Conservation (phyloP, 306 rosid genomes). For the Corylus heterophylla region DNA sequence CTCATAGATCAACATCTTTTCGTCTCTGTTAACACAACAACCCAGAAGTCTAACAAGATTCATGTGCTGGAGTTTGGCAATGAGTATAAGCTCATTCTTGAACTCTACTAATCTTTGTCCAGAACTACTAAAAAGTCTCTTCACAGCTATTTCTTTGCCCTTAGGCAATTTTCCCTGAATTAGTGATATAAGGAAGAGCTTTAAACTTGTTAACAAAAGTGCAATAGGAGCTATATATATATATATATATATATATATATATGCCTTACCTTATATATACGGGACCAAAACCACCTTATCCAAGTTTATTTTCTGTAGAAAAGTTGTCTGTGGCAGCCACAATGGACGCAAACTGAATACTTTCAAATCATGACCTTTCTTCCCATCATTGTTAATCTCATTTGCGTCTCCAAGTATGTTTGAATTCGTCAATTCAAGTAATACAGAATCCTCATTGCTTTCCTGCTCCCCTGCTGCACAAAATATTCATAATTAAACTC, state of each 20-base stretch:
- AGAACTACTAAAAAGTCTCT: neutral
- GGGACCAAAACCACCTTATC: neutral
- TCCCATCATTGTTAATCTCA: no score
- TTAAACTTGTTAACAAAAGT: neutral
- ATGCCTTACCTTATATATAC: neutral
- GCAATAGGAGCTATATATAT: no score
- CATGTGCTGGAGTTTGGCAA: neutral
- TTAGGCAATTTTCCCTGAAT: neutral
- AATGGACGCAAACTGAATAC: neutral
- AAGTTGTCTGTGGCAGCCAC: neutral
- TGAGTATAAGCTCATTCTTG: neutral
- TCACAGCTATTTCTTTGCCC: neutral
- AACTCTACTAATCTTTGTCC: neutral
- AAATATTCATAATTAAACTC: neutral
- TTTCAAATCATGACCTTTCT: neutral
- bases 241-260: no score
- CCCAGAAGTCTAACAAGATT: neutral
- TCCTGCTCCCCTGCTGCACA: neutral
- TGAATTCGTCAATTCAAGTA: no score
- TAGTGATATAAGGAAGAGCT: neutral
- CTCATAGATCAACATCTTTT: no score
- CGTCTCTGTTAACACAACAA: neutral
- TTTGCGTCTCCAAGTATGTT: no score
- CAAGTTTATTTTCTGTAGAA: neutral
- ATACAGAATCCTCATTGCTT: no score